Percentiles rank a stretch among this genome's conserved stretches.
These are phyloP conservation scores for Aristolochia contorta DNA, from an alignment of 164 flowering plant genomes.

Conservation along the genomic window DNA sequence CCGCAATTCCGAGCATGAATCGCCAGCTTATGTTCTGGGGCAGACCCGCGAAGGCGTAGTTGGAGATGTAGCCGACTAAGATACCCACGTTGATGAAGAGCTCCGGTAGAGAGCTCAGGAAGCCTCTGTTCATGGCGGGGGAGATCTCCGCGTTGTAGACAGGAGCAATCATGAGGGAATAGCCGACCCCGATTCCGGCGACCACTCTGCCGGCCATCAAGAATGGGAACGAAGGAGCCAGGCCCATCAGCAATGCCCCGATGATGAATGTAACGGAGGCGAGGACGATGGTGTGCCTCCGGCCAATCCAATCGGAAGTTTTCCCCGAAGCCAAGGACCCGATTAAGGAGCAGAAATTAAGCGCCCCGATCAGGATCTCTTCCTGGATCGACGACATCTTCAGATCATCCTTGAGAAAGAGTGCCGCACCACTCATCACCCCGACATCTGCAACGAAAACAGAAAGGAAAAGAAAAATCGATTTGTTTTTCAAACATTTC, in stretches of 20 bases:
- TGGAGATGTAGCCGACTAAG: conserved; percentile 54
- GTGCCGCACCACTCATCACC: conserved; percentile 82
- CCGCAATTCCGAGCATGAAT: conserved; percentile 67
- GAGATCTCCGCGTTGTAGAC: conserved; percentile 76
- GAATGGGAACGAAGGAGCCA: conserved; percentile 46
- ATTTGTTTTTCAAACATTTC: not conserved
- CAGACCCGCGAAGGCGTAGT: conserved; percentile 39
- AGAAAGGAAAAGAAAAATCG: not conserved
- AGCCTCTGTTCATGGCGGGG: conserved; percentile 58
- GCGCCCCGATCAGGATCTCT: conserved; percentile 53
- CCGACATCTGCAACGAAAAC: conserved; percentile 60
- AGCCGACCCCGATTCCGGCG: conserved; percentile 86
- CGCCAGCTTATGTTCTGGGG: conserved; percentile 51
- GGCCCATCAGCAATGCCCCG: conserved; percentile 77
- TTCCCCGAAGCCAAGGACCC: conserved; percentile 72
- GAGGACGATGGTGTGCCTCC: conserved; percentile 68
- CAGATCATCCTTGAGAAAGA: conserved; percentile 49
- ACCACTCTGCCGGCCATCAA: conserved; percentile 55
- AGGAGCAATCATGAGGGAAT: conserved; percentile 76
- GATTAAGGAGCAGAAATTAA: conserved; percentile 52
- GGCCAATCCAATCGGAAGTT: conserved; percentile 74
- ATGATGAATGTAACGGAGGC: conserved; percentile 53
- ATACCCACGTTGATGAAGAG: conserved; percentile 69
- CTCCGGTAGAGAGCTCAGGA: conserved; percentile 75
- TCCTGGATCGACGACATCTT: conserved; percentile 35